Evolutionary conservation across 2,329 filamentous ascomycete genomes (phyloP), one percentile per base, ranked within the genome.

Genomic region (Neopestalotiopsis sp.): DNA sequence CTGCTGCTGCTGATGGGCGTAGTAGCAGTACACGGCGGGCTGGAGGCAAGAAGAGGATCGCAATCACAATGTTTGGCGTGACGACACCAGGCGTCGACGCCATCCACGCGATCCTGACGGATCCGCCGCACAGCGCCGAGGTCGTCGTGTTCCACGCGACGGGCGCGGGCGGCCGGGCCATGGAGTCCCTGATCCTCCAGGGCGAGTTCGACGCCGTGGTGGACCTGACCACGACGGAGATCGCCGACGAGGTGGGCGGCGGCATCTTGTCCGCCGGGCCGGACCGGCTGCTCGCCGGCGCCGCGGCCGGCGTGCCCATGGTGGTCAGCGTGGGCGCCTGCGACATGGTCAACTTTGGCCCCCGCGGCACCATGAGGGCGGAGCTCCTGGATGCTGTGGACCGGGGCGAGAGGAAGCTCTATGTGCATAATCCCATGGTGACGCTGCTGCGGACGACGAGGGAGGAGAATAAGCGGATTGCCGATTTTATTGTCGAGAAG

Each of bases 51-150:
- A 85, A 84, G 67, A 81, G 85, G 0, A 81, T 93, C 6, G 91
- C 86, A 0, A 86, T 93, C 30, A 92, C 91, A 2, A 93, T 93
- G 91, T 93, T 93, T 74, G 91, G 91, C 2, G 90, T 93, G 6
- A 94, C 91, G 0, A 93, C 91, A 0, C 90, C 90, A 0, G 88
- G 86, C 12, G 90, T 90, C 0, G 86, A 90, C 61, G 78, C 77
- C 1, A 86, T 91, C 1, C 84, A 89, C 0, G 72, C 77, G 1
- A 78, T 85, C 60, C 81, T 92, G 0, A 82, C 66, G 28, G 20
- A 87, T 65, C 70, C 77, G 1, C 77, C 79, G 2, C 78, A 83
- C 66, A 75, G 75, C 2, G 83, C 87, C 64, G 90, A 92, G 72
- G 84, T 86, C 2, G 91, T 88, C 71, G 83, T 92, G 2, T 93